A percentile compares a stretch with the other conserved stretches of the same genome.
phyloP scores from a whole-genome alignment of 805 yeast genomes.

The Pichia exigua region DNA sequence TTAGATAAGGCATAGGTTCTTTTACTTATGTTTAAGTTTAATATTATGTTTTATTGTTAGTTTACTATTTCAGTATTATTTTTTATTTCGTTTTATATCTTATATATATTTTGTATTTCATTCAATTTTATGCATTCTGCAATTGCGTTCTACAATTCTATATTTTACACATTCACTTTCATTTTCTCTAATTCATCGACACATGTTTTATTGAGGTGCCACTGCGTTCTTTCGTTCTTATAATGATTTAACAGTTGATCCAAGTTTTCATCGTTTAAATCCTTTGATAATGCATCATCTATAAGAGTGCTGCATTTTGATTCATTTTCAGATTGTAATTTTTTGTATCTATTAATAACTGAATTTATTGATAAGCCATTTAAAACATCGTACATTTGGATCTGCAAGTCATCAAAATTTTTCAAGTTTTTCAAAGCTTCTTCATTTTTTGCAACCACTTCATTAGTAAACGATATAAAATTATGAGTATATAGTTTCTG shows the following conservation, averaged over 20 bases:
- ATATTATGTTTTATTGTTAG: not conserved
- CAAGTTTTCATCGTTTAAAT: constrained; percentile 5
- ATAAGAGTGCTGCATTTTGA: constrained; percentile 10
- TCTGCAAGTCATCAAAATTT: constrained; percentile 19
- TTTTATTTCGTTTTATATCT: not conserved
- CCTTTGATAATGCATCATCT: constrained; percentile 12
- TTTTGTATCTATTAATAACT: constrained; percentile 28
- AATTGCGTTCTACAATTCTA: not conserved
- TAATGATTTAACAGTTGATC: not conserved
- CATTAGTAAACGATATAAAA: constrained; percentile 6
- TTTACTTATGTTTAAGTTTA: not conserved
- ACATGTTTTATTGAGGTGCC: constrained; percentile 3
- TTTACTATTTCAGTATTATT: not conserved
- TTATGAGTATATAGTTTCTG: constrained; percentile 23
- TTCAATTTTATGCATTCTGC: not conserved
- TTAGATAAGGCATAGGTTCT: constrained; percentile 53
- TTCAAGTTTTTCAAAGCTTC: constrained; percentile 5
- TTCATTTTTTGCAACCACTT: not conserved
- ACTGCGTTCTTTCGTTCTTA: not conserved
- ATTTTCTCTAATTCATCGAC: not conserved
- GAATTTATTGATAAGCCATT: constrained; percentile 29
- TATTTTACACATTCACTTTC: not conserved
- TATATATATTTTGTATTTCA: not conserved
- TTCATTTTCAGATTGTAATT: constrained; percentile 25
- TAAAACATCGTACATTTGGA: constrained; percentile 25